These are phyloP conservation scores for Pleochaeta shiraiana DNA, from an alignment of 2,329 filamentous ascomycete genomes.

Conservation along the genomic window DNA sequence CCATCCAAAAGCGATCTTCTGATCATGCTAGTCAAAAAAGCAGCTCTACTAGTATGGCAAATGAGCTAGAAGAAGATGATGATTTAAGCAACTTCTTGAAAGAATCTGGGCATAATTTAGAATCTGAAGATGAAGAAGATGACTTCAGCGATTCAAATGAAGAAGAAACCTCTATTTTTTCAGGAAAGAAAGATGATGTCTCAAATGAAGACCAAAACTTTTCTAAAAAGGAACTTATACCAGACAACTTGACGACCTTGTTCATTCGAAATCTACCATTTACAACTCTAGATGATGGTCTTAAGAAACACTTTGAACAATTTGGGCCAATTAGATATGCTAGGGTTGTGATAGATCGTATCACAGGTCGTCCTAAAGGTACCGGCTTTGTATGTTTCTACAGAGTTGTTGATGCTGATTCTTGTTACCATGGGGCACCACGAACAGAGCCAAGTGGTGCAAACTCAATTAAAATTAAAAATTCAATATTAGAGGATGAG, in stretches of 20 bases:
- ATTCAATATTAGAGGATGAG: conserved; percentile 77
- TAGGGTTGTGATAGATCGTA: conserved; percentile 68
- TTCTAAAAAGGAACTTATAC: conserved; percentile 21
- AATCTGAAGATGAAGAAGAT: conserved; percentile 20
- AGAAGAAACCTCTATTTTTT: conserved; percentile 22
- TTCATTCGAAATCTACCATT: conserved; percentile 94
- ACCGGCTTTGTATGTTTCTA: conserved; percentile 94
- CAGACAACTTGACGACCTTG: conserved; percentile 52
- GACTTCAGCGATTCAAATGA: conserved; percentile 19
- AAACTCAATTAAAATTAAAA: conserved; percentile 31
- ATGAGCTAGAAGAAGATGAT: conserved; percentile 14
- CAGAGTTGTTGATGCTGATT: conserved; percentile 48
- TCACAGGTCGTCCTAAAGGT: conserved; percentile 69
- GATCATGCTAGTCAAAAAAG: background rate
- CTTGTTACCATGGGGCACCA: conserved; percentile 58
- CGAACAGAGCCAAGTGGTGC: conserved; percentile 25
- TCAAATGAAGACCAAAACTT: conserved; percentile 19
- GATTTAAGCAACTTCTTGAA: conserved; percentile 20
- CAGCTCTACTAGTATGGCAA: conserved; percentile 4
- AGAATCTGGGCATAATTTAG: conserved; percentile 17
- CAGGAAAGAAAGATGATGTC: conserved; percentile 16
- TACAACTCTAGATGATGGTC: conserved; percentile 56
- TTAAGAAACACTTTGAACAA: conserved; percentile 67
- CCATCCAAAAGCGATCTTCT: too few species aligned
- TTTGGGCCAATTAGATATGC: conserved; percentile 86